Evolutionary conservation across 306 rosid genomes (phyloP).

Genomic region (Vigna radiata): DNA sequence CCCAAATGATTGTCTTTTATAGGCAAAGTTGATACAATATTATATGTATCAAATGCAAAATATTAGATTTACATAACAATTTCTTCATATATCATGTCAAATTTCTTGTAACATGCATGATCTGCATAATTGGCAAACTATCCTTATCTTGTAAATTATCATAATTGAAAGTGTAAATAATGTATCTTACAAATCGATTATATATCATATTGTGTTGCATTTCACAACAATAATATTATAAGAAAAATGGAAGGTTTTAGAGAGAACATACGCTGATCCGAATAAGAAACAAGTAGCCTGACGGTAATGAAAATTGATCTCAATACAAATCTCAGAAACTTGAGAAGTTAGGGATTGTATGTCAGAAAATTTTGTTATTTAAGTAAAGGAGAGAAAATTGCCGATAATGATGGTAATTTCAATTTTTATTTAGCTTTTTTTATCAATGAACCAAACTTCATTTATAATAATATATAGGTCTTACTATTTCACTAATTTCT

Average conservation of each 20-base stretch:
- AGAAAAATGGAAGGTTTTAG: background rate
- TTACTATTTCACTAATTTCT: background rate
- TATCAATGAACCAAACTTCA: background rate
- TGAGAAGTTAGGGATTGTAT: constrained; percentile 37
- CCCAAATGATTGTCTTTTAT: too few species aligned
- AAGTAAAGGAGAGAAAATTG: constrained; percentile 51
- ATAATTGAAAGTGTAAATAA: background rate
- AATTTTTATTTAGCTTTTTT: constrained; percentile 20
- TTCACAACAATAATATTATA: background rate
- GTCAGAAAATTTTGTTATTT: constrained; percentile 4
- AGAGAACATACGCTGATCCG: constrained; percentile 41
- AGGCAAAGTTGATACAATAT: too few species aligned
- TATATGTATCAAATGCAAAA: too few species aligned
- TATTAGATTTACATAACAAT: too few species aligned
- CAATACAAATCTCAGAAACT: constrained; percentile 25
- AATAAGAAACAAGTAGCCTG: constrained; percentile 27
- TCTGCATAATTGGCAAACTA: too few species aligned
- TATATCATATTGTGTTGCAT: background rate
- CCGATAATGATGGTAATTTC: constrained; percentile 44
- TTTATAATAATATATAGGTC: background rate
- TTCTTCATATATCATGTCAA: too few species aligned
- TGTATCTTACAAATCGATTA: background rate
- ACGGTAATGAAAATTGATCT: background rate
- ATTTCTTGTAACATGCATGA: too few species aligned
- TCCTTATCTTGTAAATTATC: background rate